Percentiles rank a stretch among this genome's conserved stretches.
These are phyloP conservation scores for Mycocentrospora acerina DNA, from an alignment of 2,329 filamentous ascomycete species.

Conservation along the genomic window DNA sequence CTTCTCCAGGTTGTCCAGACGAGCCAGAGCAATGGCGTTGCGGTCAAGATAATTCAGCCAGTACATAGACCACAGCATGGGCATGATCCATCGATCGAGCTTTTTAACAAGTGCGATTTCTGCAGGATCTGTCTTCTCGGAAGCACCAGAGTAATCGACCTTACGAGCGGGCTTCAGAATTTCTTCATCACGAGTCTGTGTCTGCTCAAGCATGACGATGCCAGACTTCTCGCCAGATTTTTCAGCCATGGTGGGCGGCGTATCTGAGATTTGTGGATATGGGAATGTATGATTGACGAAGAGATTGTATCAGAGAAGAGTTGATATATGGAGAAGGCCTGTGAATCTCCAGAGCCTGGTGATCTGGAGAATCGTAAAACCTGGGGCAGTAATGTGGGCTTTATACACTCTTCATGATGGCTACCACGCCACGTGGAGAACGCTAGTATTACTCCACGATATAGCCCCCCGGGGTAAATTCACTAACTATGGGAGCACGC, in stretches of 20 bases:
- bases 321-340: slow-evolving; percentile 11
- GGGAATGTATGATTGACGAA: not conserved
- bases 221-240: slow-evolving; percentile 32
- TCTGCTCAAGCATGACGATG: slow-evolving; percentile 28
- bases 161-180: slow-evolving; percentile 29
- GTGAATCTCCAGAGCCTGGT: slow-evolving; percentile 21
- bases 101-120: slow-evolving; percentile 39
- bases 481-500: slow-evolving; percentile 10
- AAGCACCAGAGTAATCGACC: slow-evolving; percentile 37
- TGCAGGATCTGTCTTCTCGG: slow-evolving; percentile 38
- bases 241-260: slow-evolving; percentile 18
- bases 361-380: slow-evolving; percentile 27
- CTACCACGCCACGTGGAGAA: slow-evolving; percentile 2
- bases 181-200: slow-evolving; percentile 22
- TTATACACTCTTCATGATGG: slow-evolving; percentile 15
- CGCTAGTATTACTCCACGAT: slow-evolving; percentile 4
- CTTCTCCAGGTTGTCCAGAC: slow-evolving; percentile 60
- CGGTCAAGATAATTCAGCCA: slow-evolving; percentile 44
- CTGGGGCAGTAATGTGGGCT: slow-evolving; percentile 17
- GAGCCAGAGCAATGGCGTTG: slow-evolving; percentile 65
- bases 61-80: slow-evolving; percentile 25
- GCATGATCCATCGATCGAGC: slow-evolving; percentile 32
- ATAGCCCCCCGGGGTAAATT: slow-evolving; percentile 17
- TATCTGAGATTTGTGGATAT: not conserved
- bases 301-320: slow-evolving; percentile 3